These are phyloP conservation scores for Xylaria grammica DNA, from an alignment of 495 filamentous ascomycete species.

Conservation along the genomic window DNA sequence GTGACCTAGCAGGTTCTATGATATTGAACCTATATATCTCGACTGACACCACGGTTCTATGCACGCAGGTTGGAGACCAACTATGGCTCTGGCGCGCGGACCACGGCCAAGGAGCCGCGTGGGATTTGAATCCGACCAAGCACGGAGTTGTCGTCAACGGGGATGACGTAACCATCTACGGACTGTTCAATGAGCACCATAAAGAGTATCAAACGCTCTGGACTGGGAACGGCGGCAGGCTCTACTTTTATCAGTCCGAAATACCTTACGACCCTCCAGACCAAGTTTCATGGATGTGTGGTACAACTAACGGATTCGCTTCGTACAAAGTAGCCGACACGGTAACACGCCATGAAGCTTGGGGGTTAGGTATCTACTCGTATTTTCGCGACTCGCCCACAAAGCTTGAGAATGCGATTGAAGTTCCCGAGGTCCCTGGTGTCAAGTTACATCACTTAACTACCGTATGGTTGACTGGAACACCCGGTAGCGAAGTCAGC, in stretches of 20 bases:
- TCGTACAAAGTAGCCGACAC: slow-evolving; percentile 39
- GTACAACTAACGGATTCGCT: slow-evolving; percentile 34
- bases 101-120: slow-evolving; percentile 35
- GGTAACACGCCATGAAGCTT: slow-evolving; percentile 35
- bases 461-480: slow-evolving; percentile 35
- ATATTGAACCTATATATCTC: no score
- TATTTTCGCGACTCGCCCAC: slow-evolving; percentile 41
- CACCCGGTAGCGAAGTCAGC: slow-evolving; percentile 33
- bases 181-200: slow-evolving; percentile 41
- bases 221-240: slow-evolving; percentile 37
- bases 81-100: slow-evolving; percentile 42
- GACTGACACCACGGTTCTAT: no score
- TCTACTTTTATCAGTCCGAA: slow-evolving; percentile 43
- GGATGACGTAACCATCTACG: slow-evolving; percentile 38
- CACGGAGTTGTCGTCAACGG: slow-evolving; percentile 40
- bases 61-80: slow-evolving; percentile 39
- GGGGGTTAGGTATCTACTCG: slow-evolving; percentile 39
- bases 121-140: slow-evolving; percentile 36
- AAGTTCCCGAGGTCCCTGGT: slow-evolving; percentile 30
- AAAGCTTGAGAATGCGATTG: slow-evolving; percentile 40
- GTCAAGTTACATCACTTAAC: slow-evolving; percentile 38
- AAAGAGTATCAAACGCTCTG: slow-evolving; percentile 39
- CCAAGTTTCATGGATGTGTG: slow-evolving; percentile 37
- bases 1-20: no score
- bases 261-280: slow-evolving; percentile 39